Base-by-base conservation (phyloP, 345 rosid species). In the Eucalyptus melliodora region DNA sequence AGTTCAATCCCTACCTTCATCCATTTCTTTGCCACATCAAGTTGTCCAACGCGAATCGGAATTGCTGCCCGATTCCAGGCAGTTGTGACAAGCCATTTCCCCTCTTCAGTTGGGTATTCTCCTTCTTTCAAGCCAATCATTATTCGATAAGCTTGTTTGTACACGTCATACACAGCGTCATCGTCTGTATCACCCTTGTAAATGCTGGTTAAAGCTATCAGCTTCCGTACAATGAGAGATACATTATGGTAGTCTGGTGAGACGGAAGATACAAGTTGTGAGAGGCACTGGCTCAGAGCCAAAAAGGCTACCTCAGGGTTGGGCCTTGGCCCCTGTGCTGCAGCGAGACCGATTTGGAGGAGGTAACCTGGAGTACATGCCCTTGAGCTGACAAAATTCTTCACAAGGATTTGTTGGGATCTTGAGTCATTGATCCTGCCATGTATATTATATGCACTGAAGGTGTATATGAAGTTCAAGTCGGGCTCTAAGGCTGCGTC, bases 11-110 rank as follows among this genome's bases (percentile, higher is more conserved):
- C 99, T 12, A 93, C 88, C 51, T 90, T 92, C 96, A 96, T 91
- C 99, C 99, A 98, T 91, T 94, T 96, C 90, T 92, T 96, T 50
- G 97, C 99, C 5, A 80, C 92, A 88, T 96, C 97, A 88, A 93
- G 87, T 90, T 91, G 95, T 87, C 98, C 98, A 31, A 96, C 89
- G 92, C 94, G 94, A 90, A 96, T 93, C 0, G 99, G 98, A 72
- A 97, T 77, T 24, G 97, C 94, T 60, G 98, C 98, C 69, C 99
- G 92, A 89, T 98, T 98, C 99, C 99, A 98, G 3, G 99, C 98
- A 30, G 98, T 95, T 94, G 93, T 96, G n/a, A 95, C 98, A 6
- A 96, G 97, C 99, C 99, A 98, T 94, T 96, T 98, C 9, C 97
- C 98, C 93, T 97, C 99, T 86, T 96, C 99, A 16, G 86, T 90